Evolutionary conservation across 345 rosid genomes (phyloP), one percentile per base, ranked within the genome.

Genomic region (Eucalyptus melliodora): DNA sequence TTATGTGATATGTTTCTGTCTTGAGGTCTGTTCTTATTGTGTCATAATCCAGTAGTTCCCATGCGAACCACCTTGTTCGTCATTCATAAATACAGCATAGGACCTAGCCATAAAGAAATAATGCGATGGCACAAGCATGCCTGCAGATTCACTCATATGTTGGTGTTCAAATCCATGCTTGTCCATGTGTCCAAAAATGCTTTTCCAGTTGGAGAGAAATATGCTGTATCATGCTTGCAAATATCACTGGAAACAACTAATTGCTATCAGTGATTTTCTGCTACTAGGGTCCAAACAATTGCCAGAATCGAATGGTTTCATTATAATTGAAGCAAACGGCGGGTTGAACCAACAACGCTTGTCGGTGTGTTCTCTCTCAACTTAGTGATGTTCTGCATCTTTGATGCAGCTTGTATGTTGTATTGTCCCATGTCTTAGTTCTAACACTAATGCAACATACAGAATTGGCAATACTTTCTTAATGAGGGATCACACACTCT

Each of bases 341-440:
- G 99, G 99, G 60, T 92, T 97, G 93, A 97, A 97, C 92, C 99
- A 97, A 92, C 99, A 97, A 92, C 99, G 99, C 89, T 91, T 97
- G 89, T 97, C 99, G 92, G 99, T 97, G 95, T 88, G 98, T 94
- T 91, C 88, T 65, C 67, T 89, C 55, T 62, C 80, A 37, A 56
- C 83, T 30, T 19, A 12, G 67, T 14, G 11, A 65, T 88, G 55
- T 88, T 86, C 37, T 86, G 65, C 87, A 86, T 86, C 56, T 86
- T 86, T 50, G 45, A 37, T 51, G 13, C n/a, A 34, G 86, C 53
- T 42, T 88, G 45, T 31, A 60, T 50, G 23, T 60, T 14, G 45
- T 60, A 67, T 44, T 9, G 19, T 14, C 44, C 45, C 80, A n/a
- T 60, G 37, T 88, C 56, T 49, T 42, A 19, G 40, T n/a, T 88